Evolutionary conservation across 164 flowering plant genomes (phyloP).

Genomic region (Macadamia integrifolia): DNA sequence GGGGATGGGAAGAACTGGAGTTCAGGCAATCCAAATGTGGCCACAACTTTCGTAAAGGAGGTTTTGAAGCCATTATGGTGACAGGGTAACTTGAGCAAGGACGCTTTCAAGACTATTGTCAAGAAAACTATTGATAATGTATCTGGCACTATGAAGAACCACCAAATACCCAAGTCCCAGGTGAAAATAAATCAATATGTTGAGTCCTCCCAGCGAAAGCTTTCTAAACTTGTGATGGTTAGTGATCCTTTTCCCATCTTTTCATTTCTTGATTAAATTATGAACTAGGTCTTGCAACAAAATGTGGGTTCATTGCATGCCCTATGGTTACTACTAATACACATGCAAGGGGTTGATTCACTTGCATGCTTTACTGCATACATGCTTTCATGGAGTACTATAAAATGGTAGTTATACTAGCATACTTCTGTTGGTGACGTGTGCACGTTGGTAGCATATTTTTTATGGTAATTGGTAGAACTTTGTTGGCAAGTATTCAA

Average conservation of each 20-base stretch:
- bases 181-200: slow-evolving; percentile 81
- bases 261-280: not conserved
- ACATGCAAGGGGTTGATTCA: not conserved
- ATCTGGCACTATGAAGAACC: slow-evolving; percentile 82
- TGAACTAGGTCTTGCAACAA: not conserved
- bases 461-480: too few relatives aligned
- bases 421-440: too few relatives aligned
- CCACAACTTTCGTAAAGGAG: slow-evolving; percentile 82
- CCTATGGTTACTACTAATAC: not conserved
- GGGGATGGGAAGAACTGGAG: slow-evolving; percentile 20
- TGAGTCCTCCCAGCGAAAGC: slow-evolving; percentile 74
- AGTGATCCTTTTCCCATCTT: not conserved
- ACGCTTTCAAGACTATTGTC: slow-evolving; percentile 95
- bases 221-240: slow-evolving; percentile 96
- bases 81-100: slow-evolving; percentile 99
- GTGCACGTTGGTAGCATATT: too few relatives aligned
- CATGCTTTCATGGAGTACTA: not conserved
- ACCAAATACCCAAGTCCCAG: slow-evolving; percentile 75
- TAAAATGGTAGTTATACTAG: too few relatives aligned
- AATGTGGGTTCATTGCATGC: not conserved
- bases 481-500: too few relatives aligned
- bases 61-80: slow-evolving; percentile 95
- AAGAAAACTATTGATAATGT: slow-evolving; percentile 97
- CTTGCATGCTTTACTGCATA: not conserved
- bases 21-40: slow-evolving; percentile 33